Percentiles rank a stretch among this genome's conserved stretches.
Evolutionary conservation across 805 yeast genomes (phyloP).

Genomic region (Yarrowia keelungensis): DNA sequence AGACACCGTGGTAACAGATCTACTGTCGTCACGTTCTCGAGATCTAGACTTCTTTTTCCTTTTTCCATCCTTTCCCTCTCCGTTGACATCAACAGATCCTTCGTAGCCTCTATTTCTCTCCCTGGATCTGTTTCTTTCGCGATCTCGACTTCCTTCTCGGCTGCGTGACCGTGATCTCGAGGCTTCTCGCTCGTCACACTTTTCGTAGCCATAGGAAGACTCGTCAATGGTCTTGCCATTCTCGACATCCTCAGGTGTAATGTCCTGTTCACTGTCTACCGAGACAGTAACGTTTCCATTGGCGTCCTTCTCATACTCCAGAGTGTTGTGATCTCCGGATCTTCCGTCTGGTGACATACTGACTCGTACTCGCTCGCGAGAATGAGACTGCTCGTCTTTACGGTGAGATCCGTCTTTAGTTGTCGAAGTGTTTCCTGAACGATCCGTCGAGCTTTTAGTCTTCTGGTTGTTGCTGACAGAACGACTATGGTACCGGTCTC

Average conservation of each 20-base stretch:
- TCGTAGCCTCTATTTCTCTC: constrained; percentile 1
- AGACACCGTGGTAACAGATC: background rate
- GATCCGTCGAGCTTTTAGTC: constrained; percentile 7
- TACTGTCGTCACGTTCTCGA: background rate
- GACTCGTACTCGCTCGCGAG: constrained; percentile 12
- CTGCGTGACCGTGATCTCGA: constrained; percentile 19
- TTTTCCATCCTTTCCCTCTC: background rate
- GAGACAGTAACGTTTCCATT: background rate
- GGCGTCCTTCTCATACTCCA: constrained; percentile 5
- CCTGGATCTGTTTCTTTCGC: background rate
- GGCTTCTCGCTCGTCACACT: constrained; percentile 25
- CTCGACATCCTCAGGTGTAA: constrained; percentile 4
- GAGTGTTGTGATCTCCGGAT: background rate
- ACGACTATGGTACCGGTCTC: constrained; percentile 21
- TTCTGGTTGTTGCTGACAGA: constrained; percentile 13
- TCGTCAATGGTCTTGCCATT: background rate
- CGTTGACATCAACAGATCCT: background rate
- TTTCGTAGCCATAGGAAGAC: constrained; percentile 12
- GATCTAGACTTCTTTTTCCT: background rate
- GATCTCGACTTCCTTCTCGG: constrained; percentile 13
- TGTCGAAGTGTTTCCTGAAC: background rate
- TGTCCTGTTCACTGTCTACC: background rate
- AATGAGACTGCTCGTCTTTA: constrained; percentile 14
- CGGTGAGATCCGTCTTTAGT: constrained; percentile 7
- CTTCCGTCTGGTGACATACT: background rate